A percentile compares a stretch with the other conserved stretches of the same genome.
Evolutionary conservation across 2,329 filamentous ascomycete species (phyloP).

Genomic region (Thielaviopsis ethacetica): DNA sequence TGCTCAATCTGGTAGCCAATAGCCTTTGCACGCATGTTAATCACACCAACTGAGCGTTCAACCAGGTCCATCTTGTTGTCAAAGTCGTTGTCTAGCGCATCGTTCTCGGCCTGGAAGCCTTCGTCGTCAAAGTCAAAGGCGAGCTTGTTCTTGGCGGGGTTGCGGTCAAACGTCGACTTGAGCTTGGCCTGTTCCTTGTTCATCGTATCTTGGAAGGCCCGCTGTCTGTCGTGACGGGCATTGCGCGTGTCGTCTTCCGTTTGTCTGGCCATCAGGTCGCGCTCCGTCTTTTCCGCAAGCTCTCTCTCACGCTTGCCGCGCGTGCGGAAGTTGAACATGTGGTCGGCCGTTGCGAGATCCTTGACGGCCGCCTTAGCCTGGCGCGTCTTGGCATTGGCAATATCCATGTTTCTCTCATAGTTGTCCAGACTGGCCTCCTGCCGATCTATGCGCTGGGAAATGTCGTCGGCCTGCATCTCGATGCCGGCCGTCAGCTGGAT

Average conservation of each 20-base stretch:
- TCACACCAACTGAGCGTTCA: constrained; percentile 48
- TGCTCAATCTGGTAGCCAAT: constrained; percentile 59
- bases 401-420: constrained; percentile 67
- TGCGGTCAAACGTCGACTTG: constrained; percentile 5
- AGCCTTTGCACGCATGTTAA: constrained; percentile 63
- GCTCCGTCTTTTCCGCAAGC: constrained; percentile 51
- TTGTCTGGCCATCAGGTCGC: constrained; percentile 16
- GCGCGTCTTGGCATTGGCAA: constrained; percentile 59
- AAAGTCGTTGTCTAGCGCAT: constrained; percentile 35
- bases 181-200: constrained; percentile 1
- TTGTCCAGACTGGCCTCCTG: constrained; percentile 73
- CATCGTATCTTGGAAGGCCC: constrained; percentile 13
- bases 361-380: constrained; percentile 64
- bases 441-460: constrained; percentile 51
- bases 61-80: constrained; percentile 48
- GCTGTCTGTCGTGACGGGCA: constrained; percentile 19
- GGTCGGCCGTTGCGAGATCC: constrained; percentile 72
- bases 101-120: constrained; percentile 31
- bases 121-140: constrained; percentile 63
- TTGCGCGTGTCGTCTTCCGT: constrained; percentile 5
- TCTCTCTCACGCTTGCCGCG: constrained; percentile 49
- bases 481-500: constrained; percentile 48
- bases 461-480: constrained; percentile 55
- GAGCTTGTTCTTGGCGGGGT: constrained; percentile 35
- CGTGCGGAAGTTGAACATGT: constrained; percentile 58